Conservation (phyloP, 192 early-diverging fungal genomes). For the Mortierella hygrophila region DNA sequence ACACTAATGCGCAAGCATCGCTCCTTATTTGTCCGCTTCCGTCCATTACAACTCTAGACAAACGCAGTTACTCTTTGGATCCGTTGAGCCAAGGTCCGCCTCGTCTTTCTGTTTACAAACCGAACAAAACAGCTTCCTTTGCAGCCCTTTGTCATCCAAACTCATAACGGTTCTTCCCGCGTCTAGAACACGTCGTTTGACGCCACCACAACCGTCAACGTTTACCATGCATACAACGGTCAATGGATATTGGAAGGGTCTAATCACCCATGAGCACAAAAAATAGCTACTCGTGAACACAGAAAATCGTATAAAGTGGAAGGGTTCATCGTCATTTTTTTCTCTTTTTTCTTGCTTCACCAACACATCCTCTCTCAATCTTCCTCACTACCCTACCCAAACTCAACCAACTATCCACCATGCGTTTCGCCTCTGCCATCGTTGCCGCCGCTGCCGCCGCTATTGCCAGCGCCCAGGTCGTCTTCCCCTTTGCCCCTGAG, state of each 20-base stretch:
- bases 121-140: background rate
- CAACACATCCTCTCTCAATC: background rate
- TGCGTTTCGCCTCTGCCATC: conserved; percentile 27
- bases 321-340: background rate
- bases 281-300: too few species aligned
- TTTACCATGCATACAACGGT: background rate
- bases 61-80: background rate
- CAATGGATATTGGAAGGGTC: background rate
- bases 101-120: background rate
- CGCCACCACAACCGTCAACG: background rate
- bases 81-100: background rate
- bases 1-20: background rate
- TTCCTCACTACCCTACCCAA: background rate
- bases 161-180: background rate
- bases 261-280: background rate
- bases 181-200: background rate
- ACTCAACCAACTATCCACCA: conserved; percentile 4
- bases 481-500: conserved; percentile 39
- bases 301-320: background rate
- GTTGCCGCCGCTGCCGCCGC: conserved; percentile 31
- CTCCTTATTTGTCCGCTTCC: background rate
- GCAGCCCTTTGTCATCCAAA: background rate
- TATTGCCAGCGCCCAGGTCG: conserved; percentile 28
- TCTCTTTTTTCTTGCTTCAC: background rate
- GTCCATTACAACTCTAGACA: background rate